These are phyloP conservation scores for Pseudozyma pruni DNA, from an alignment of 1,284 basidiomycete genomes.

Conservation along the genomic window DNA sequence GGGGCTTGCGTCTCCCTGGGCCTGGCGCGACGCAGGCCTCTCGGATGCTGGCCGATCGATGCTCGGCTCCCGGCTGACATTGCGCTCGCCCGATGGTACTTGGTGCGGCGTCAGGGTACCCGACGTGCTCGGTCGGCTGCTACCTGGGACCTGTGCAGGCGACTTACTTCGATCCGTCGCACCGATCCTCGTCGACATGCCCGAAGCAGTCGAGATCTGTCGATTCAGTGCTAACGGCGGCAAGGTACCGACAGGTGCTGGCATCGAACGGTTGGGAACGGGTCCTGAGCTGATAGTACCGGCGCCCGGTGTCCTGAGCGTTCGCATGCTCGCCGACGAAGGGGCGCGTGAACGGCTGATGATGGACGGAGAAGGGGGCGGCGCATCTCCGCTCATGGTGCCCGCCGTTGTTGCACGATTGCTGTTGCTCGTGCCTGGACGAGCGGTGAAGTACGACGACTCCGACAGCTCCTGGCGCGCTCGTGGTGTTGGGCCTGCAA, in stretches of 20 bases:
- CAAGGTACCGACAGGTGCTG: constrained; percentile 25
- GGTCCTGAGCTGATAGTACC: constrained; percentile 24
- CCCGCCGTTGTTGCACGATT: constrained; percentile 14
- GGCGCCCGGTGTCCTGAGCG: constrained; percentile 37
- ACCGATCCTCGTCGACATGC: constrained; percentile 1
- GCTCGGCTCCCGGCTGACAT: constrained; percentile 26
- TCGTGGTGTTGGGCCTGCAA: constrained; percentile 33
- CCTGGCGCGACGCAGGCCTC: constrained; percentile 9
- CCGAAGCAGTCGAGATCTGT: constrained; percentile 28
- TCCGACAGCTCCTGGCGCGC: constrained; percentile 52
- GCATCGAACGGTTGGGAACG: constrained; percentile 44
- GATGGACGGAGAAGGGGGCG: constrained; percentile 63
- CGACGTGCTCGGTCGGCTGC: constrained; percentile 38
- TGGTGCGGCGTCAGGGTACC: constrained; percentile 29
- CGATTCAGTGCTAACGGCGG: constrained; percentile 34
- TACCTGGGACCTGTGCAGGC: constrained; percentile 10
- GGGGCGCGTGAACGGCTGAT: constrained; percentile 61
- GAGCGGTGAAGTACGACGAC: constrained; percentile 56
- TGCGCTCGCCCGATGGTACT: constrained; percentile 15
- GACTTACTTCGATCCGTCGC: constrained; percentile 31
- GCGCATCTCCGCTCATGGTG: constrained; percentile 38
- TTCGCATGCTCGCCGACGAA: constrained; percentile 52
- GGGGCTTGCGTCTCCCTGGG: not conserved
- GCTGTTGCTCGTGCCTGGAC: constrained; percentile 37
- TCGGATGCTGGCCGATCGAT: constrained; percentile 38